A percentile compares a stretch with the other conserved stretches of the same genome.
These are phyloP conservation scores for Penicillium sp. DNA, from an alignment of 2,329 filamentous ascomycete genomes.

Conservation along the genomic window DNA sequence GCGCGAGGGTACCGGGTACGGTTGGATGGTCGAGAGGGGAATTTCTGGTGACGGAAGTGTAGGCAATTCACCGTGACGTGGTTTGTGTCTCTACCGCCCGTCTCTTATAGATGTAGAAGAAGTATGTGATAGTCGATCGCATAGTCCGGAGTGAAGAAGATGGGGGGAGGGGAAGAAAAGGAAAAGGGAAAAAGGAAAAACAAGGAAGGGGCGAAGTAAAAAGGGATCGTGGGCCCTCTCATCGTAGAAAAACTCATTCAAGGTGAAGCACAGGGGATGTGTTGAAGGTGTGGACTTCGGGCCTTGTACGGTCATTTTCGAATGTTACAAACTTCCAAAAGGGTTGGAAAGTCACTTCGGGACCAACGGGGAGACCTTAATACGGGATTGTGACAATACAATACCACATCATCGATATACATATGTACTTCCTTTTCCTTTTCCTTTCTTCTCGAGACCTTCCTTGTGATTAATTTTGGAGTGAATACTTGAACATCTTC, in stretches of 20 bases:
- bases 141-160: constrained; percentile 30
- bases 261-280: constrained; percentile 17
- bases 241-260: constrained; percentile 1
- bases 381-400: neutral
- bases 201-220: constrained; percentile 21
- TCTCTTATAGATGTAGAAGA: constrained; percentile 33
- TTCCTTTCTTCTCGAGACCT: neutral
- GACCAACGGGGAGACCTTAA: neutral
- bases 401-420: neutral
- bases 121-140: constrained; percentile 29
- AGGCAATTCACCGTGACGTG: constrained; percentile 27
- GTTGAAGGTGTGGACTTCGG: constrained; percentile 10
- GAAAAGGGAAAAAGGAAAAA: constrained; percentile 14
- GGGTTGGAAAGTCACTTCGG: neutral
- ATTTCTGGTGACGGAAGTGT: constrained; percentile 9
- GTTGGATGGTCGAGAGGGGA: constrained; percentile 7
- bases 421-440: neutral
- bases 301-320: constrained; percentile 6
- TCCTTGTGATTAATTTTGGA: too few relatives aligned
- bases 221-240: constrained; percentile 30
- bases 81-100: constrained; percentile 13
- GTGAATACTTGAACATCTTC: too few relatives aligned
- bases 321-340: neutral
- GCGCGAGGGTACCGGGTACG: neutral
- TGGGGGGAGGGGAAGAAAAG: constrained; percentile 13